Evolutionary conservation across 2,329 filamentous ascomycete species (phyloP), one percentile per base, ranked within the genome.

Genomic region (Aspergillus carbonarius): DNA sequence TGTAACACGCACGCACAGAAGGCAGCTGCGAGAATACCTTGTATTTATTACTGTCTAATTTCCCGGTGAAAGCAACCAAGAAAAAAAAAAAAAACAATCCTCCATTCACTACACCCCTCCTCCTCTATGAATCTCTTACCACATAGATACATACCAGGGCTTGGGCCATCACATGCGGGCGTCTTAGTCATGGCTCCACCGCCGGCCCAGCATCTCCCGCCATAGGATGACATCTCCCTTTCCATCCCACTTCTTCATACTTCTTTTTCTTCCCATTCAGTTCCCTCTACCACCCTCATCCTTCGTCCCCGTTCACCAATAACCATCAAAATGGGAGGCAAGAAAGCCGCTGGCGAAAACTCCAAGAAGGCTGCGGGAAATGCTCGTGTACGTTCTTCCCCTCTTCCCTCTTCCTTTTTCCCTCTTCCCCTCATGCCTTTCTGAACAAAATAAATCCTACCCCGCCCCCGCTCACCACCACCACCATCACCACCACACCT

Each of bases 361-460:
- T 89, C 83, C 75, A 98, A 96, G 79, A 98, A 98, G 81, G 92
- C 80, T 2, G 86, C 88, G 8, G 95, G 93, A 64, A 92, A 97
- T 76, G 92, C 93, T 60, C 77, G 74, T 55, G 78, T 78, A 71
- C 60, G 75, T 72, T 57, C 48, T 58, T n/a, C n/a, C n/a, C n/a
- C n/a, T n/a, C 9, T 32, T 30, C 18, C n/a, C 6, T 57, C 46
- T 59, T 13, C 30, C 30, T 18, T 9, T 6, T 6, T 35, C 17
- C 17, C n/a, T 12, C 37, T 20, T 30, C 30, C 7, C 5, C 32
- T 23, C 30, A n/a, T n/a, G n/a, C 25, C 30, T 25, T n/a, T n/a
- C 53, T 54, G 35, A 35, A 40, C 51, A 23, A 37, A 39, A 35
- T 40, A 30, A 27, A 54, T 46, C 18, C 42, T 55, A 66, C 68